Evolutionary conservation across 345 rosid genomes (phyloP), one percentile per base, ranked within the genome.

Genomic region (Eucalyptus sp.): DNA sequence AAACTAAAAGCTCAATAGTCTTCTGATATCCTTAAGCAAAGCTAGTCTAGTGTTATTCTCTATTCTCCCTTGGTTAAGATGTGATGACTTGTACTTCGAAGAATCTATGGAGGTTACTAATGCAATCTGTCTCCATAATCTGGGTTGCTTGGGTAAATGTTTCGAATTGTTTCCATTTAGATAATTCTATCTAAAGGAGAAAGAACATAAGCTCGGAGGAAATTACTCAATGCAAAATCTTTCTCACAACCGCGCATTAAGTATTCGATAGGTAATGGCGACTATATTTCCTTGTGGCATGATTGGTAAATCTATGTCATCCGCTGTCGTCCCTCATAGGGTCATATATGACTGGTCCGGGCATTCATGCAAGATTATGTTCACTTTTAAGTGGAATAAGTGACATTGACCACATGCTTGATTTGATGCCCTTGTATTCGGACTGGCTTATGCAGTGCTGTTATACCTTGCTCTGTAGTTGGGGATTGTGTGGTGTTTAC

Each of bases 1-100:
- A 3, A 52, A 52, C 18, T 52, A 0, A 52, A 0, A 52, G 10
- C 5, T 52, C 58, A 20, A 52, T 20, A 52, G 10, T 52, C 58
- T 52, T 52, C 0, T 1, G 10, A 52, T 7, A 18, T 52, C 10
- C 58, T 18, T 52, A 52, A 52, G 0, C 10, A 2, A 10, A 7
- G 3, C 2, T 17, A 1, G 58, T 52, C 10, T 7, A 52, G 58
- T 52, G 10, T 52, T 18, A 52, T 52, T 52, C 0, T 0, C 5
- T 52, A 52, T 52, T 52, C 58, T 52, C 8, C 58, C 58, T 52
- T 52, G 10, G 25, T 52, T 52, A 18, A 52, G 58, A 52, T 52
- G 58, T 18, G 58, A 52, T 18, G 44, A 68, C 1, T 0, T 33
- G 24, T 68, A 68, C 44, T 33, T 68, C 33, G 25, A 68, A 68